Evolutionary conservation across 257 asterid genomes (phyloP), one percentile per base, ranked within the genome.

Genomic region (Craterostigma plantagineum): DNA sequence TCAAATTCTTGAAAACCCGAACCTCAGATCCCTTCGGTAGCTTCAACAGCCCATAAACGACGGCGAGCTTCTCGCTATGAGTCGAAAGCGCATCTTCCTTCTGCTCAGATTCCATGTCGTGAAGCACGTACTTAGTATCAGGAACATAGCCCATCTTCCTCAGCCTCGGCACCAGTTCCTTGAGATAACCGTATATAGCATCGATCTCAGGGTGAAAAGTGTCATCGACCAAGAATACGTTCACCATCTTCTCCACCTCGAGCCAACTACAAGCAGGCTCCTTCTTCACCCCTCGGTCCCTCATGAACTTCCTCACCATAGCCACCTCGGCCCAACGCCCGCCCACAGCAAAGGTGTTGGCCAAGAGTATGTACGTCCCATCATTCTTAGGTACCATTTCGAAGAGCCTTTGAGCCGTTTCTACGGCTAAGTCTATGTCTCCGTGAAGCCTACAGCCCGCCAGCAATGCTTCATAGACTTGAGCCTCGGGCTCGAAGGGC

Each of bases 181-280:
- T 56, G 44, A 77, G 55, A 50, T 70, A 73, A 45, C 2, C 49
- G 58, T 73, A 68, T 33, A 77, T 68, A 23, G 56, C 55, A n/a
- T 63, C 57, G 42, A 70, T 59, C 61, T 77, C 91, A 23, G 77
- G 91, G 51, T 77, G 91, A n/a, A 52, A 56, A 7, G 81, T 58
- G 57, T 77, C 91, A 53, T 64, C 84, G 41, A 70, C 84, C 58
- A 77, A 57, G 45, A 77, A 77, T 0, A 77, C 84, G 10, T 77
- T 81, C 16, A 77, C 69, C 36, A 69, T 68, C 65, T 63, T 77
- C 35, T 68, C 84, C 14, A 73, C 78, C 37, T 77, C 79, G 18
- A 77, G 72, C 91, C 91, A 73, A 50, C 91, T 73, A 58, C 91
- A 77, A 30, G 64, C 84, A 5, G 91, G 84, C 66, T 77, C 91